These are phyloP conservation scores for Giardia muris DNA, from an alignment of 208 protist genomes.

Conservation along the genomic window DNA sequence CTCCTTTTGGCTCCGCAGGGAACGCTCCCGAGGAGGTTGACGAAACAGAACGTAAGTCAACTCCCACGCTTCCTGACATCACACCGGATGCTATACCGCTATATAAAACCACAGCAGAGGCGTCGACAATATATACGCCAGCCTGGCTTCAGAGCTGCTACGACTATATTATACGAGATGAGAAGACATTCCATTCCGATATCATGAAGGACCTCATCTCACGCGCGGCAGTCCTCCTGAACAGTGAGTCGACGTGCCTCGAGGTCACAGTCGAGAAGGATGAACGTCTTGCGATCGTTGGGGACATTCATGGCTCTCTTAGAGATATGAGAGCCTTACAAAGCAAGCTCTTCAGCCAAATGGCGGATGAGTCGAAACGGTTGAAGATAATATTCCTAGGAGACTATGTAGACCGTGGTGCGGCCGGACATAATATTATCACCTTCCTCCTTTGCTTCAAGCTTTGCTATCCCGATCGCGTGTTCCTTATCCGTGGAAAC, in stretches of 20 bases:
- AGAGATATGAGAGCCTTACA: background rate
- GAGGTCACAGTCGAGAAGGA: background rate
- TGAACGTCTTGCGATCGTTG: background rate
- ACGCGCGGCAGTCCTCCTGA: background rate
- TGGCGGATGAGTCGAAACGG: background rate
- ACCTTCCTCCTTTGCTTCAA: background rate
- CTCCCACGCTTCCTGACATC: background rate
- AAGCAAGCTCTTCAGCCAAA: background rate
- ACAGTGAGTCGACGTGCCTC: background rate
- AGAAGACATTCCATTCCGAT: background rate
- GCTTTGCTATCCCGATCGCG: background rate
- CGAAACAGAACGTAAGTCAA: background rate
- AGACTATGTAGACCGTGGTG: constrained; percentile 30
- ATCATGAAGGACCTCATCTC: background rate
- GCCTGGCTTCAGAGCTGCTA: background rate
- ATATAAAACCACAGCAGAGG: background rate
- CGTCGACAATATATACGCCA: background rate
- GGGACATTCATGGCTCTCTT: constrained; percentile 19
- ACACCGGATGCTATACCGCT: background rate
- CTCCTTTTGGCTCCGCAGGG: background rate
- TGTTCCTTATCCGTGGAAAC: constrained; percentile 7
- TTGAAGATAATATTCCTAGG: background rate
- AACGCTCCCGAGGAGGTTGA: background rate
- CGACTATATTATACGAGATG: background rate
- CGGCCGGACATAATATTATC: background rate